phyloP scores from a whole-genome alignment of 1,284 basidiomycete species.

The Termitomyces sp. region DNA sequence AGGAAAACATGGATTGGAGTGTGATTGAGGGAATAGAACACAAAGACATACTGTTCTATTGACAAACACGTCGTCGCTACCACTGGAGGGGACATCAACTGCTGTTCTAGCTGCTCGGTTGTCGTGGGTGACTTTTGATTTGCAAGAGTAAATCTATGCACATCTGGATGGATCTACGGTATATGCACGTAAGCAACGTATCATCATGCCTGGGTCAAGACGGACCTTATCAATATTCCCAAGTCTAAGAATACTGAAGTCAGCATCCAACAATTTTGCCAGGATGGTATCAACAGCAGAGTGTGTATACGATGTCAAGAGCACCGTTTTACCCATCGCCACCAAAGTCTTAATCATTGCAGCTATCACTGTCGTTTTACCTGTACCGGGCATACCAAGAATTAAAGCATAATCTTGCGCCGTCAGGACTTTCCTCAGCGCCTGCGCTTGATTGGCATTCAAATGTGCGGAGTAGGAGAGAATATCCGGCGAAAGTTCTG shows the following conservation, averaged over 20 bases:
- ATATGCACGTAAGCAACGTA: neutral
- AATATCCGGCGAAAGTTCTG: slow-evolving; percentile 15
- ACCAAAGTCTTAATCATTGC: slow-evolving; percentile 83
- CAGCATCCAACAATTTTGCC: slow-evolving; percentile 64
- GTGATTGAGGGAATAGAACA: neutral
- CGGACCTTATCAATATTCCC: slow-evolving; percentile 90
- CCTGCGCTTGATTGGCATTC: slow-evolving; percentile 73
- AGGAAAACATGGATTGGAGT: slow-evolving; percentile 1
- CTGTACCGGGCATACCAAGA: slow-evolving; percentile 97
- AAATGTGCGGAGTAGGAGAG: slow-evolving; percentile 34
- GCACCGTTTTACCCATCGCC: slow-evolving; percentile 76
- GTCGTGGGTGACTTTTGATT: slow-evolving; percentile 51
- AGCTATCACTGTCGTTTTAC: slow-evolving; percentile 94
- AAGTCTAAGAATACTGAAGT: slow-evolving; percentile 77
- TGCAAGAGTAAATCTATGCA: slow-evolving; percentile 66
- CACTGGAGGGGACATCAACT: slow-evolving; percentile 82
- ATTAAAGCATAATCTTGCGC: slow-evolving; percentile 91
- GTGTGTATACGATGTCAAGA: slow-evolving; percentile 93
- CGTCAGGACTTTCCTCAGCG: slow-evolving; percentile 69
- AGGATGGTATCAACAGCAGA: slow-evolving; percentile 96
- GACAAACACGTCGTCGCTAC: slow-evolving; percentile 95
- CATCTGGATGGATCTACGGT: slow-evolving; percentile 71
- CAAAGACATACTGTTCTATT: slow-evolving; percentile 77
- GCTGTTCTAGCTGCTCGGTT: slow-evolving; percentile 74
- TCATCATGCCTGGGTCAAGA: neutral